Evolutionary conservation across 495 filamentous ascomycete genomes (phyloP).

Genomic region (Daldinia concentrica): DNA sequence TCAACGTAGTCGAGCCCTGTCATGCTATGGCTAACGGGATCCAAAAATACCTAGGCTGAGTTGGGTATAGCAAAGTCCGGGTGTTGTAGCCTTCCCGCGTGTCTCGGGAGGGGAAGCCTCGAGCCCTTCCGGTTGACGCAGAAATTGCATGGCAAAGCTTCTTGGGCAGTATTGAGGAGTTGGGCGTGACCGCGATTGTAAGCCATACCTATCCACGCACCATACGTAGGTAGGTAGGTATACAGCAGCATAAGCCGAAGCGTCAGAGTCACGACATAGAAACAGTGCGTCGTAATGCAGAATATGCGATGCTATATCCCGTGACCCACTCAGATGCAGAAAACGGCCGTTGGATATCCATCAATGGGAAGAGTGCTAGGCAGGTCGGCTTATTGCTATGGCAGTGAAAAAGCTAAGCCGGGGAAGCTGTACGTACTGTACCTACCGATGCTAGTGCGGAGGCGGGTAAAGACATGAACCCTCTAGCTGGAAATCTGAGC

Average conservation of each 20-base stretch:
- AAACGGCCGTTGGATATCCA: constrained; percentile 1
- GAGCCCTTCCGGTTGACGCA: constrained; percentile 29
- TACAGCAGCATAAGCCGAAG: constrained; percentile 19
- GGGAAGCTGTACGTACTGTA: too few species aligned
- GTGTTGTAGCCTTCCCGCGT: constrained; percentile 32
- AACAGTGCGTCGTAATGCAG: constrained; percentile 36
- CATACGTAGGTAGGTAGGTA: too few species aligned
- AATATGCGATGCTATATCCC: constrained; percentile 35
- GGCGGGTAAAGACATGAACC: constrained; percentile 32
- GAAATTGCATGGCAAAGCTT: constrained; percentile 27
- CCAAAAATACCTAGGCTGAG: constrained; percentile 13
- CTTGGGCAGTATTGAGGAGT: constrained; percentile 24
- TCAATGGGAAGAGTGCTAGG: constrained; percentile 1
- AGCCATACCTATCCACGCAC: background rate
- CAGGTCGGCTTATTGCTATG: constrained; percentile 10
- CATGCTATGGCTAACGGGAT: constrained; percentile 11
- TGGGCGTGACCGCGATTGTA: constrained; percentile 4
- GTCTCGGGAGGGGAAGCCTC: constrained; percentile 38
- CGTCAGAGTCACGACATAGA: constrained; percentile 32
- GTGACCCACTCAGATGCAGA: constrained; percentile 33
- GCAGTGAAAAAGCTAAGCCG: constrained; percentile 6
- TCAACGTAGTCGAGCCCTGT: constrained; percentile 23
- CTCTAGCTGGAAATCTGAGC: constrained; percentile 24
- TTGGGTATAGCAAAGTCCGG: constrained; percentile 21
- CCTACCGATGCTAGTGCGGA: constrained; percentile 10